Conservation (phyloP, 83 land plant species). For the Larix sibirica region DNA sequence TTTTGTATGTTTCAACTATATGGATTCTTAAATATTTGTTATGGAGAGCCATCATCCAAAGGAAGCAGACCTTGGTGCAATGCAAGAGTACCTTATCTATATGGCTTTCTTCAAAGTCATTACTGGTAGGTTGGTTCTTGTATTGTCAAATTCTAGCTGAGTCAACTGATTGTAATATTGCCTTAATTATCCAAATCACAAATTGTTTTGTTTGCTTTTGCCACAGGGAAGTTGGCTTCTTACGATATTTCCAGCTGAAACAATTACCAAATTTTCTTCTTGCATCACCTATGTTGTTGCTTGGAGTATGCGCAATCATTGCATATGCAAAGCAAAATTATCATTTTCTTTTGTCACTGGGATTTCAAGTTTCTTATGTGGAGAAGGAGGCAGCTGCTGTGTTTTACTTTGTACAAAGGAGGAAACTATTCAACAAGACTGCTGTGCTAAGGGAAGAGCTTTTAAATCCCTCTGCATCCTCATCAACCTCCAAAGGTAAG, state of each 20-base stretch:
- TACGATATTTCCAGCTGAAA: constrained; percentile 79
- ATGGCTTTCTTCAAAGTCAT: constrained; percentile 82
- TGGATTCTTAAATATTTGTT: constrained; percentile 77
- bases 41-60: constrained; percentile 22
- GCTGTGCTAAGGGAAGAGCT: background rate
- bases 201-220: constrained; percentile 10
- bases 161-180: background rate
- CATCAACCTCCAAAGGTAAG: constrained; percentile 9
- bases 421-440: background rate
- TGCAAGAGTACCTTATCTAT: constrained; percentile 66
- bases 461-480: background rate
- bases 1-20: constrained; percentile 74
- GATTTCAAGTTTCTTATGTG: constrained; percentile 35
- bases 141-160: background rate
- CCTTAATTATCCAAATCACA: background rate
- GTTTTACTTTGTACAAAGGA: background rate
- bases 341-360: constrained; percentile 51
- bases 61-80: constrained; percentile 82
- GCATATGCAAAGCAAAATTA: constrained; percentile 47
- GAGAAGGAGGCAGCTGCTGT: constrained; percentile 23
- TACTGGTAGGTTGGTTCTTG: constrained; percentile 63
- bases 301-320: constrained; percentile 57
- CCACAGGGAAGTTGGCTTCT: constrained; percentile 89
- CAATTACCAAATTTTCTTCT: constrained; percentile 94
- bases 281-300: constrained; percentile 77